phyloP scores from a whole-genome alignment of 768 basidiomycete genomes.

The Pluteus cervinus region DNA sequence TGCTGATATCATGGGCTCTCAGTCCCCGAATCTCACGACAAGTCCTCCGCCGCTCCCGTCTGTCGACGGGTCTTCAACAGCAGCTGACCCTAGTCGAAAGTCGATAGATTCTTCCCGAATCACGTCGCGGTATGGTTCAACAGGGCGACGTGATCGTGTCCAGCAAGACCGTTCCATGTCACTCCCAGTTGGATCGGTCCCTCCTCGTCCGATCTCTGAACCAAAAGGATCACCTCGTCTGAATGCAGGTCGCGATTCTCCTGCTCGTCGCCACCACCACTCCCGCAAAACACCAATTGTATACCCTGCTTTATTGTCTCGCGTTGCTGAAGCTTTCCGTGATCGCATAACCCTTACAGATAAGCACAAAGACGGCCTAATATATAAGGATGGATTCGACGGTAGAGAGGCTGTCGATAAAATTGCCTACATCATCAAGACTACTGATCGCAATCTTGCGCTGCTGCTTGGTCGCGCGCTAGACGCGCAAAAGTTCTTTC shows the following conservation, averaged over 20 bases:
- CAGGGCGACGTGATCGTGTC: constrained; percentile 48
- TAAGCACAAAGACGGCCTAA: constrained; percentile 89
- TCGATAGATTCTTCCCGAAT: constrained; percentile 69
- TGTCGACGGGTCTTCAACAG: too few relatives aligned
- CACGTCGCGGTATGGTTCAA: too few relatives aligned
- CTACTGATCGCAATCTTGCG: constrained; percentile 94
- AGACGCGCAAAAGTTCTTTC: constrained; percentile 98
- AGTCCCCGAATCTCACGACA: constrained; percentile 18
- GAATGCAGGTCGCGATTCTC: constrained; percentile 32
- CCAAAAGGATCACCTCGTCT: constrained; percentile 27
- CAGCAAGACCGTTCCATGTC: constrained; percentile 72
- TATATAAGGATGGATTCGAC: constrained; percentile 95
- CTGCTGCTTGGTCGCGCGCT: constrained; percentile 91
- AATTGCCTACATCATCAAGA: constrained; percentile 97
- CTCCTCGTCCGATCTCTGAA: constrained; percentile 44
- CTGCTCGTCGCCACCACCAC: constrained; percentile 30
- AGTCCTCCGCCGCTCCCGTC: constrained; percentile 37
- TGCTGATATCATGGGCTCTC: constrained; percentile 31
- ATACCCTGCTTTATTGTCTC: constrained; percentile 94
- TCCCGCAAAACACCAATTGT: constrained; percentile 66
- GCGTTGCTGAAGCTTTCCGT: constrained; percentile 90
- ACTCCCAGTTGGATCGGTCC: constrained; percentile 56
- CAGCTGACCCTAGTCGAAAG: too few relatives aligned
- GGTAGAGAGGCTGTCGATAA: constrained; percentile 96
- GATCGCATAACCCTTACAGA: constrained; percentile 73